Percentiles rank a stretch among this genome's conserved stretches.
Evolutionary conservation across 345 rosid species (phyloP).

Genomic region (Melastoma malabathricum): DNA sequence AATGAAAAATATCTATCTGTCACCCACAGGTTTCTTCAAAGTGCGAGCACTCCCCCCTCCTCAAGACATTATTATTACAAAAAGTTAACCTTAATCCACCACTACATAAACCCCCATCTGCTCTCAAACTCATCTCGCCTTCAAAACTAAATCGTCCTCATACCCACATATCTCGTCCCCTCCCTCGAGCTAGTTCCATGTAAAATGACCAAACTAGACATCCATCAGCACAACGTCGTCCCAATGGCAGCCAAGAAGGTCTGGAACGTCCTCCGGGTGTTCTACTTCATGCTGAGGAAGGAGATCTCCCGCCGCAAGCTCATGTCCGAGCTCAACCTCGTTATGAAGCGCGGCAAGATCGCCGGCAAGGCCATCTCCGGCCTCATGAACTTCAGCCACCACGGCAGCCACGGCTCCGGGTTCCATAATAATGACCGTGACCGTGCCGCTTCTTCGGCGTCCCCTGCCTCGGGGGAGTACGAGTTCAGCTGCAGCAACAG

Average conservation of each 20-base stretch:
- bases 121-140: too few relatives aligned
- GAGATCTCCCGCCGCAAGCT: conserved; percentile 47
- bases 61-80: too few relatives aligned
- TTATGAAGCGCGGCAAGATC: conserved; percentile 72
- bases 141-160: too few relatives aligned
- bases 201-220: conserved; percentile 4
- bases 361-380: conserved; percentile 45
- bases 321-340: conserved; percentile 52
- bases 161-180: too few relatives aligned
- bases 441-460: background rate
- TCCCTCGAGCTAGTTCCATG: background rate
- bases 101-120: too few relatives aligned
- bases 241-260: conserved; percentile 41
- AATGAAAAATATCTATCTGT: too few relatives aligned
- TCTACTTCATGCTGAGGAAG: conserved; percentile 56
- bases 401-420: conserved; percentile 18
- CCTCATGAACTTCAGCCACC: conserved; percentile 50
- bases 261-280: conserved; percentile 47
- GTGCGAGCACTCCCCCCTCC: too few relatives aligned
- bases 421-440: conserved; percentile 1
- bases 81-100: too few relatives aligned
- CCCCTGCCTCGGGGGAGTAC: conserved; percentile 25
- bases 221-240: conserved; percentile 22
- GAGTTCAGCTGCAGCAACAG: conserved; percentile 97
- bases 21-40: too few relatives aligned